Conservation (phyloP, 2,329 filamentous ascomycete species). For the Xylaria sp. region DNA sequence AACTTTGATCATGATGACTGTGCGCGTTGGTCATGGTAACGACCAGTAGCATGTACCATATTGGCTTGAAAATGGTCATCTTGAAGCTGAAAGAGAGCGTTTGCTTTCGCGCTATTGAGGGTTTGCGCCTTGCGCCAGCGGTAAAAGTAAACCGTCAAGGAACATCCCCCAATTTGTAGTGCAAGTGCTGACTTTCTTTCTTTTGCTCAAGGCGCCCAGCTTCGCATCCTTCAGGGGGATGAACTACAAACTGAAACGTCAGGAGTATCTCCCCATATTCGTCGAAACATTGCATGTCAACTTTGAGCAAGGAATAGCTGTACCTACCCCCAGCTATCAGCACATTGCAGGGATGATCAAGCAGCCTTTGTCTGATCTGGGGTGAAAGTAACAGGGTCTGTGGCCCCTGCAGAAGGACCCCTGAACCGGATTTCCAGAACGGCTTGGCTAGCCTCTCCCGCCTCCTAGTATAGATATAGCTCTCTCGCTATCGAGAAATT, state of each 20-base stretch:
- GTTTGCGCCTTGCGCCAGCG: background rate
- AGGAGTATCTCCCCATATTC: constrained; percentile 21
- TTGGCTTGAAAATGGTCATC: constrained; percentile 31
- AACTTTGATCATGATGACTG: constrained; percentile 25
- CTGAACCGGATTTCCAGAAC: constrained; percentile 34
- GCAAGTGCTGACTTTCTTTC: background rate
- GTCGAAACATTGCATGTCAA: constrained; percentile 5
- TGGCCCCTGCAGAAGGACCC: constrained; percentile 28
- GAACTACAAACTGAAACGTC: constrained; percentile 37
- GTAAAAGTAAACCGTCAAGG: background rate
- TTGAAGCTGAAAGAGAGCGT: background rate
- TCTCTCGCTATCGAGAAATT: background rate
- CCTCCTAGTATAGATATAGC: constrained; percentile 1
- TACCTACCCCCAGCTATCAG: background rate
- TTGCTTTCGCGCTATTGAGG: background rate
- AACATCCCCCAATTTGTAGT: constrained; percentile 10
- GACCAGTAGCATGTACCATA: constrained; percentile 30
- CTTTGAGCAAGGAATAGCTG: constrained; percentile 20
- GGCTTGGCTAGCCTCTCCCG: constrained; percentile 27
- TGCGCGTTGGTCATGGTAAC: constrained; percentile 30
- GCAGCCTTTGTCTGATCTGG: constrained; percentile 35
- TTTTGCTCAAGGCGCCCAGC: background rate
- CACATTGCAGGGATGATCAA: constrained; percentile 16
- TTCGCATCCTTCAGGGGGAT: constrained; percentile 4
- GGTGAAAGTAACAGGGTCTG: background rate